Base-by-base conservation (phyloP, 257 asterid genomes). In the Parsonsia alboflavescens region DNA sequence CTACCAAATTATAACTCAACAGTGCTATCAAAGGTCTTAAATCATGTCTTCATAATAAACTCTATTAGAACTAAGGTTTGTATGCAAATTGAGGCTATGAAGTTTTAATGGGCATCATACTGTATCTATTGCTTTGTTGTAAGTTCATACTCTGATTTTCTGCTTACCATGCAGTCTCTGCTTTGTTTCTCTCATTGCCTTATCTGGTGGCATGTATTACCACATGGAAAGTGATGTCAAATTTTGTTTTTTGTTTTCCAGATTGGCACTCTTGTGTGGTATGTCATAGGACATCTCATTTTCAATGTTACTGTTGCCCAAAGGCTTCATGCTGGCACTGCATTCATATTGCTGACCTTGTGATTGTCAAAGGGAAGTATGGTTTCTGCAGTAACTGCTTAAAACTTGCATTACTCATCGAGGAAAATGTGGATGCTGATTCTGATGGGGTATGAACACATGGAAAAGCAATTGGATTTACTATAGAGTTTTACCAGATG, bases 371-470 rank as follows among this genome's bases (percentile, higher is more conserved):
- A 84, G 92, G 86, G 67, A 74, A 80, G 64, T 67, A 76, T 74
- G 99, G 99, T 33, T 90, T 94, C 81, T 94, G 99, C 83, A 21
- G 71, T 19, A 5, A 5, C 54, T 94, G 99, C 85, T 83, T 88
- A 75, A 72, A 82, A 74, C 90, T 92, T 59, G 96, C 82, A 22
- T 59, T 87, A 71, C 88, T 94, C 73, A 84, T 94, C 61, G 97
- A 92, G 78, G 96, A 85, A 39, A 73, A 74, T 50, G 75, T 6
- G 82, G 82, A 83, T 79, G 75, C 71, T 62, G 91, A 90, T 77
- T 90, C 97, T 59, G 92, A 89, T 36, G 97, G 96, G 97, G 99
- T 94, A 91, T 70, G 93, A 16, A 30, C 3, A 33, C 39, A 1
- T 33, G 39, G 3, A 1, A 19, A 4, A 62, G 9, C 19, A 4